Percentiles rank a stretch among this genome's conserved stretches.
Evolutionary conservation across 306 rosid species (phyloP).

Genomic region (Ceratonia siliqua): DNA sequence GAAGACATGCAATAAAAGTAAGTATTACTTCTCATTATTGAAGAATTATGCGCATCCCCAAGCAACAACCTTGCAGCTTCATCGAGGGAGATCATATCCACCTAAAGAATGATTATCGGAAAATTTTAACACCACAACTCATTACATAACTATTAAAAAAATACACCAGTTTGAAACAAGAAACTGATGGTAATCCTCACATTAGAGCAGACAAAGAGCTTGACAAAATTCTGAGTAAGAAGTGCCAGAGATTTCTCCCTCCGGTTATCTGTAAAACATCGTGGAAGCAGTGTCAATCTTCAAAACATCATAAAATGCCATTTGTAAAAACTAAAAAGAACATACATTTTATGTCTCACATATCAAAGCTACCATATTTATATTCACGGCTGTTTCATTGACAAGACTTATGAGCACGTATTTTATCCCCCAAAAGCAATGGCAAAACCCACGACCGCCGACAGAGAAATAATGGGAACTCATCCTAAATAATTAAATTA

Average conservation of each 20-base stretch:
- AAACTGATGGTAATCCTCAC: slow-evolving; percentile 48
- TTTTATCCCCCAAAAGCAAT: not conserved
- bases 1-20: not conserved
- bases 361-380: not conserved
- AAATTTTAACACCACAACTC: not conserved
- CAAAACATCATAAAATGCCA: not conserved
- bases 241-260: slow-evolving; percentile 90
- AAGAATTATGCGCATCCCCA: slow-evolving; percentile 70
- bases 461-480: not conserved
- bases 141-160: not conserved
- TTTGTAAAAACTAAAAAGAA: not conserved
- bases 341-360: not conserved
- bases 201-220: slow-evolving; percentile 84
- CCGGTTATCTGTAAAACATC: slow-evolving; percentile 59
- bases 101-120: slow-evolving; percentile 41
- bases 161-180: not conserved
- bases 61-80: slow-evolving; percentile 88
- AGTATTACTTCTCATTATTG: slow-evolving; percentile 78
- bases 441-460: not conserved
- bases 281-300: not conserved
- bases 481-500: not conserved
- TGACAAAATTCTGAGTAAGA: slow-evolving; percentile 90
- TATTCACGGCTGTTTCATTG: not conserved
- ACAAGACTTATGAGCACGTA: not conserved
- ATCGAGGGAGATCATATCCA: slow-evolving; percentile 77